Evolutionary conservation across 768 basidiomycete genomes (phyloP).

Genomic region (Rhizopogon roseolus): DNA sequence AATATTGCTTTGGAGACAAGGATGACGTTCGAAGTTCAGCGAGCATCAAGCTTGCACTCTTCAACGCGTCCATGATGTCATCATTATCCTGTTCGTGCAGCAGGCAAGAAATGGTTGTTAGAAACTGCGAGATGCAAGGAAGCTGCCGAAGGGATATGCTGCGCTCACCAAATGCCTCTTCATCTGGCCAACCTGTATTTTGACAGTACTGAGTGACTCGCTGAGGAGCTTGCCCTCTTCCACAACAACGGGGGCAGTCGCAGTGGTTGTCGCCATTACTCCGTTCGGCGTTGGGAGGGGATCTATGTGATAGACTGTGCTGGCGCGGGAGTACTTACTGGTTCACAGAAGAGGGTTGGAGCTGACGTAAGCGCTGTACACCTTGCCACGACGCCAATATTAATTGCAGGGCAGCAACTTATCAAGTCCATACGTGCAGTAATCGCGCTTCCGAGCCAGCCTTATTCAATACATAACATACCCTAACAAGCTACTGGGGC

Average conservation of each 20-base stretch:
- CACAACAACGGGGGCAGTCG: conserved; percentile 37
- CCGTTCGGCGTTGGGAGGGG: background rate
- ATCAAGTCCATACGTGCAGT: no score
- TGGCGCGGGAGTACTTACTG: background rate
- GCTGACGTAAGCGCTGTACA: no score
- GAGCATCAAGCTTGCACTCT: conserved; percentile 96
- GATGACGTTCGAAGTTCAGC: conserved; percentile 93
- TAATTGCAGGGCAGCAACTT: no score
- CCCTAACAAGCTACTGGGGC: no score
- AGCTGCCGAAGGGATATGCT: background rate
- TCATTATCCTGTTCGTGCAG: conserved; percentile 67
- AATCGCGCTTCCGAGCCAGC: no score
- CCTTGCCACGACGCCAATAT: no score
- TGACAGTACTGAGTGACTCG: conserved; percentile 81
- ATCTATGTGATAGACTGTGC: background rate
- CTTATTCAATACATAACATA: no score
- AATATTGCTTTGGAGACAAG: conserved; percentile 95
- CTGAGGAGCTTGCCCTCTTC: conserved; percentile 84
- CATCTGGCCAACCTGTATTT: conserved; percentile 92
- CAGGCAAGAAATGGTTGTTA: background rate
- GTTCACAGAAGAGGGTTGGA: no score
- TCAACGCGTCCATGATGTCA: conserved; percentile 97
- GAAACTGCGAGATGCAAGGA: background rate
- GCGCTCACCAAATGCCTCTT: conserved; percentile 78
- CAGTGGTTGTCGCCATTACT: conserved; percentile 4